phyloP scores from a whole-genome alignment of 352 stramenopile genomes.

The Phytophthora palmivora region DNA sequence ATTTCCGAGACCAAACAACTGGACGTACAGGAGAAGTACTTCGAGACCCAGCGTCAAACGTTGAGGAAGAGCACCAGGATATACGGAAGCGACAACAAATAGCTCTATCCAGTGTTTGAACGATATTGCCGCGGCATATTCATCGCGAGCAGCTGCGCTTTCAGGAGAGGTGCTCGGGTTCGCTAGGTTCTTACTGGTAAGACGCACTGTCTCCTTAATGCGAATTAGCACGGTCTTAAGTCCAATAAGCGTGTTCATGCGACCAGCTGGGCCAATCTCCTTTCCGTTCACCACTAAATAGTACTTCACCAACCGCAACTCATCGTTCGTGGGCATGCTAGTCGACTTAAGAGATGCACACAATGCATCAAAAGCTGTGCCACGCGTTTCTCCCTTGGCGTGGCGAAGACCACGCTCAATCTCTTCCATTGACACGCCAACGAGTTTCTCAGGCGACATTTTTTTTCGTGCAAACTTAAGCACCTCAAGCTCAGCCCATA shows the following conservation, averaged over 20 bases:
- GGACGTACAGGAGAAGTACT: slow-evolving; percentile 71
- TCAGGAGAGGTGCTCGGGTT: slow-evolving; percentile 12
- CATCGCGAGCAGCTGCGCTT: slow-evolving; percentile 6
- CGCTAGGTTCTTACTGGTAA: slow-evolving; percentile 48
- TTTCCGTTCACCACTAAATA: slow-evolving; percentile 80
- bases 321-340: slow-evolving; percentile 61
- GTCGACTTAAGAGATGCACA: slow-evolving; percentile 85
- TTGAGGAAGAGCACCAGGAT: slow-evolving; percentile 69
- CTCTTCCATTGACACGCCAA: slow-evolving; percentile 53
- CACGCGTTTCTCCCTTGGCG: slow-evolving; percentile 58
- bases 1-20: slow-evolving; percentile 67
- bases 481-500: slow-evolving; percentile 83
- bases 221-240: slow-evolving; percentile 82
- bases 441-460: slow-evolving; percentile 64
- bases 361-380: slow-evolving; percentile 80
- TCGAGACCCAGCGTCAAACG: slow-evolving; percentile 78
- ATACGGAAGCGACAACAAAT: slow-evolving; percentile 72
- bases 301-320: slow-evolving; percentile 66
- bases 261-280: slow-evolving; percentile 66
- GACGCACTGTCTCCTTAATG: slow-evolving; percentile 70
- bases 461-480: slow-evolving; percentile 83
- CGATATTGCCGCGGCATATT: slow-evolving; percentile 43
- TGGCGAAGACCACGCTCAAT: slow-evolving; percentile 72
- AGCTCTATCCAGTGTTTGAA: slow-evolving; percentile 78
- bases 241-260: slow-evolving; percentile 78